These are phyloP conservation scores for Backusella morwellensis DNA, from an alignment of 192 early-diverging fungal species.

Conservation along the genomic window DNA sequence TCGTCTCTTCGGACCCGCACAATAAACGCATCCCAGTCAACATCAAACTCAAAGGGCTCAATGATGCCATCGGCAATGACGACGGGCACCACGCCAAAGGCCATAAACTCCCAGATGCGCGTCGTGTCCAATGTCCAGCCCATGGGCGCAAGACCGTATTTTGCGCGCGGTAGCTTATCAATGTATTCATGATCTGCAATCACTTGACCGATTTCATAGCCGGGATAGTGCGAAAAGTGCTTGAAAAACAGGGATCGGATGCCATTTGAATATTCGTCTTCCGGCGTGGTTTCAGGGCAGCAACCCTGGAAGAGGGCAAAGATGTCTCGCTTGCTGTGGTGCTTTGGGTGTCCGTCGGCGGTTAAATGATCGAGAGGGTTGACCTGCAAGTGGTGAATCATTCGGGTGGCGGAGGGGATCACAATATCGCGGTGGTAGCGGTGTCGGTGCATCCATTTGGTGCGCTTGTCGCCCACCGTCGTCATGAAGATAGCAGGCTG, in stretches of 20 bases:
- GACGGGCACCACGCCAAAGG: slow-evolving; percentile 50
- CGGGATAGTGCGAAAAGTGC: slow-evolving; percentile 31
- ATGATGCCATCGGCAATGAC: slow-evolving; percentile 50
- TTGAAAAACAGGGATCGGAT: slow-evolving; percentile 41
- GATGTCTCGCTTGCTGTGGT: slow-evolving; percentile 21
- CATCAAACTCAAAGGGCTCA: slow-evolving; percentile 48
- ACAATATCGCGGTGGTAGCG: slow-evolving; percentile 39
- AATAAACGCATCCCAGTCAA: slow-evolving; percentile 45
- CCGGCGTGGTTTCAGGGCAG: slow-evolving; percentile 28
- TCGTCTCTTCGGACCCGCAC: slow-evolving; percentile 39
- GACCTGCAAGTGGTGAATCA: slow-evolving; percentile 27
- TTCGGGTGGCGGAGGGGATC: slow-evolving; percentile 39
- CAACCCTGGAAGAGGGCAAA: slow-evolving; percentile 37
- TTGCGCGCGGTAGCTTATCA: slow-evolving; percentile 35
- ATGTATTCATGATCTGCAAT: slow-evolving; percentile 36
- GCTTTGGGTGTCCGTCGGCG: slow-evolving; percentile 23
- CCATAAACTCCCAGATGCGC: slow-evolving; percentile 48
- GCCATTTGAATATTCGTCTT: slow-evolving; percentile 38
- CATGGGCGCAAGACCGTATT: slow-evolving; percentile 43
- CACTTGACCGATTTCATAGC: slow-evolving; percentile 37
- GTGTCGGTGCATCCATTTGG: slow-evolving; percentile 15
- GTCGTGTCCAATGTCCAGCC: slow-evolving; percentile 44
- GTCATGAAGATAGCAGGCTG: slow-evolving; percentile 44
- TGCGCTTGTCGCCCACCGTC: slow-evolving; percentile 45
- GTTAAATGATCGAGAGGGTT: slow-evolving; percentile 28